Evolutionary conservation across 1,139 yeast species (phyloP), one percentile per base, ranked within the genome.

Genomic region (Arxiozyma slooffiae): DNA sequence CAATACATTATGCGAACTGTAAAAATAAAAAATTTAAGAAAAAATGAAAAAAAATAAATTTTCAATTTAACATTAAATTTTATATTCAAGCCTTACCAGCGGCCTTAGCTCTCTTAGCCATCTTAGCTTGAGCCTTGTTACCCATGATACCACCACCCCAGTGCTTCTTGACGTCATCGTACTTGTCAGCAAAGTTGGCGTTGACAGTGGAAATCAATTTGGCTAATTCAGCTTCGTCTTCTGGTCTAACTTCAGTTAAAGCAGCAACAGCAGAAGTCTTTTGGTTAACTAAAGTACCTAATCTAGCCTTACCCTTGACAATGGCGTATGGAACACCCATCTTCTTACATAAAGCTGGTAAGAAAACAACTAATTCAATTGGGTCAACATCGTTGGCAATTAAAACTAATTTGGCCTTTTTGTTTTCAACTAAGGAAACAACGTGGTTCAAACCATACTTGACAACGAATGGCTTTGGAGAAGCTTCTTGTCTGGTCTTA

Each of bases 121-220:
- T 72, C 78, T 83, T 85, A 67, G 81, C 92, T 67, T 78, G 79
- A 67, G 97, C 87, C 81, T 90, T 90, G 67, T 86, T 78, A 73
- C 97, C 97, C 80, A 92, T 79, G 74, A 86, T 71, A 81, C 97
- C 97, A 80, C 98, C 97, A 82, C 97, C 97, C 97, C 97, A 90
- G 84, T 88, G 95, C 79, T 87, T 88, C 81, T 95, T 90, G 73
- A 79, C 71, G 66, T 90, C 97, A 69, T 90, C 97, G 83, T 83
- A 87, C 77, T 88, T 87, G 70, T 86, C 95, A 66, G 76, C 73
- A 76, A 82, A 90, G 92, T 88, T 89, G 63, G 95, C 83, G 76
- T 87, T 82, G 73, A 92, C 81, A 71, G 97, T 85, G 57, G 96
- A 84, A 66, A 90, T 80, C 69, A 90, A 81, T 75, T 88, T 85